Evolutionary conservation across 2,329 filamentous ascomycete species (phyloP).

Genomic region (Penicillium sp.): DNA sequence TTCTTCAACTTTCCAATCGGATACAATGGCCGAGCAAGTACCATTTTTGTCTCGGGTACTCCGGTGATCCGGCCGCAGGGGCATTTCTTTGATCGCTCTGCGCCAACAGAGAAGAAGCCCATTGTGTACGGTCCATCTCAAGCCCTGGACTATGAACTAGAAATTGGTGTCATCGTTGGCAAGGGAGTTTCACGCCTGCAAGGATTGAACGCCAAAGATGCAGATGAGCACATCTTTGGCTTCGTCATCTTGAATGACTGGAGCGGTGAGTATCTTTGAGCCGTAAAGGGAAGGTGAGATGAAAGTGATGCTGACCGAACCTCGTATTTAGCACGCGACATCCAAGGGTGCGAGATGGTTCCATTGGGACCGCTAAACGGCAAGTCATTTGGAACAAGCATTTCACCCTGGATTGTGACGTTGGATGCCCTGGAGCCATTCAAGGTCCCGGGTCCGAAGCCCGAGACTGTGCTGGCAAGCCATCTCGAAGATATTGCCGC

Average conservation of each 20-base stretch:
- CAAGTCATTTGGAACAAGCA: slow-evolving; percentile 65
- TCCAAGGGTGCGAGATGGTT: slow-evolving; percentile 66
- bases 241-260: slow-evolving; percentile 68
- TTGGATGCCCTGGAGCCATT: slow-evolving; percentile 61
- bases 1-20: slow-evolving; percentile 59
- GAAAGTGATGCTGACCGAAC: not conserved
- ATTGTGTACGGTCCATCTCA: slow-evolving; percentile 32
- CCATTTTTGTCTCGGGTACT: slow-evolving; percentile 58
- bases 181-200: slow-evolving; percentile 48
- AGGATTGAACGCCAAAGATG: slow-evolving; percentile 52
- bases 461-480: slow-evolving; percentile 19
- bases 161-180: slow-evolving; percentile 55
- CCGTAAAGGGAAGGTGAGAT: not conserved
- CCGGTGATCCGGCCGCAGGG: slow-evolving; percentile 57
- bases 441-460: slow-evolving; percentile 25
- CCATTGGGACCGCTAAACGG: slow-evolving; percentile 67
- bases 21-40: slow-evolving; percentile 62
- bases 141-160: slow-evolving; percentile 50
- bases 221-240: slow-evolving; percentile 67
- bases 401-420: slow-evolving; percentile 68
- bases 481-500: slow-evolving; percentile 29
- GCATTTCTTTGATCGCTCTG: slow-evolving; percentile 31
- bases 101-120: slow-evolving; percentile 25
- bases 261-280: slow-evolving; percentile 39
- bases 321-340: slow-evolving; percentile 50